Evolutionary conservation across 1,284 basidiomycete genomes (phyloP).

Genomic region (Sphaerobolus stellatus): DNA sequence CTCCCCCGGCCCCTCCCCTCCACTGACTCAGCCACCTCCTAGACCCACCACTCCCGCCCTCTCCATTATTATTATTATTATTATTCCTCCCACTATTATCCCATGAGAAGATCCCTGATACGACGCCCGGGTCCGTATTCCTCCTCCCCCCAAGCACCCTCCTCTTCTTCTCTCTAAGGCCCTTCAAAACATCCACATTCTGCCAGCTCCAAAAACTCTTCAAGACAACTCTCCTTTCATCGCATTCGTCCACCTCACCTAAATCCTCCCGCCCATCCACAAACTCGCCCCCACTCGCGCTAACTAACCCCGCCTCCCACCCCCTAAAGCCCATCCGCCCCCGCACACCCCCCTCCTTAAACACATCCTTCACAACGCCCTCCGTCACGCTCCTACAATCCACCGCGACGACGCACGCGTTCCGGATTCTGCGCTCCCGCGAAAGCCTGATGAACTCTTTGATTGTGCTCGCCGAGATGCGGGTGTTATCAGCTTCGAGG

Average conservation of each 20-base stretch:
- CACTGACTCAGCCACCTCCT: background rate
- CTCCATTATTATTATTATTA: too few species aligned
- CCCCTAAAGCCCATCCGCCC: slow-evolving; percentile 71
- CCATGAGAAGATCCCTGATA: too few species aligned
- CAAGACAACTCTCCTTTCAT: slow-evolving; percentile 66
- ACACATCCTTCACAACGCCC: slow-evolving; percentile 57
- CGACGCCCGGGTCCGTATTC: background rate
- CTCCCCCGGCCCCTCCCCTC: too few species aligned
- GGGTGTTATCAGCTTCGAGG: slow-evolving; percentile 80
- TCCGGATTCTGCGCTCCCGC: slow-evolving; percentile 45
- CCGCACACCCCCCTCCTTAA: slow-evolving; percentile 45
- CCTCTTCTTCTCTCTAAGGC: background rate
- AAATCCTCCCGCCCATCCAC: slow-evolving; percentile 66
- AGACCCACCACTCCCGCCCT: background rate
- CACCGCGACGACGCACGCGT: slow-evolving; percentile 64
- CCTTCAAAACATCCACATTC: slow-evolving; percentile 59
- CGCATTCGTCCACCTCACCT: slow-evolving; percentile 74
- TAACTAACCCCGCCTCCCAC: slow-evolving; percentile 63
- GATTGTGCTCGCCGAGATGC: slow-evolving; percentile 60
- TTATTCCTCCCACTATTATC: too few species aligned
- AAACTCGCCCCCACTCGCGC: slow-evolving; percentile 52
- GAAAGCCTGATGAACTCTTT: slow-evolving; percentile 64
- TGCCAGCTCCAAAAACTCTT: slow-evolving; percentile 90
- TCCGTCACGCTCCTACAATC: slow-evolving; percentile 77
- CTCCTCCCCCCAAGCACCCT: background rate